A percentile compares a stretch with the other conserved stretches of the same genome.
These are phyloP conservation scores for Sclerotiophoma versabilis DNA, from an alignment of 2,329 filamentous ascomycete genomes.

Conservation along the genomic window DNA sequence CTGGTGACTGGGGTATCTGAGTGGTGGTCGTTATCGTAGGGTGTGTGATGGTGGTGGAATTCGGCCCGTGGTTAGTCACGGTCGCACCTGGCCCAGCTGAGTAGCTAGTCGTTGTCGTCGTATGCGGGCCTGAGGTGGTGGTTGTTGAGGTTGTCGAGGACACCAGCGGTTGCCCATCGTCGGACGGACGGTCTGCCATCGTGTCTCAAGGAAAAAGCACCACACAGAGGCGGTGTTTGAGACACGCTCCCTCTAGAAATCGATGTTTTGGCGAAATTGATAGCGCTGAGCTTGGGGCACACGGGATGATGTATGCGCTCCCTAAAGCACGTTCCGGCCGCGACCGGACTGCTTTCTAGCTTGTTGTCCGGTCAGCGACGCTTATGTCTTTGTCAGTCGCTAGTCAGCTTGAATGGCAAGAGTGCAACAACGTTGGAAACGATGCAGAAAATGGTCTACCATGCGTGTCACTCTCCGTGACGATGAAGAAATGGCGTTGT, in stretches of 20 bases:
- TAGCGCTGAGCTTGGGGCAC: constrained; percentile 18
- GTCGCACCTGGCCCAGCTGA: constrained; percentile 27
- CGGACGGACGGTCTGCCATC: constrained; percentile 24
- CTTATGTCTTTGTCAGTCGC: constrained; percentile 7
- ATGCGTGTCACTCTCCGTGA: not conserved
- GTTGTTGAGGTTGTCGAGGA: constrained; percentile 35
- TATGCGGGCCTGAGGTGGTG: constrained; percentile 39
- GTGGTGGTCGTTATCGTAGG: constrained; percentile 43
- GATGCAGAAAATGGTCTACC: not conserved
- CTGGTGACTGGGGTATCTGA: constrained; percentile 13
- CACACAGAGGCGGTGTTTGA: constrained; percentile 5
- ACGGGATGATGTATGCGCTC: constrained; percentile 21
- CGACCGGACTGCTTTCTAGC: constrained; percentile 23
- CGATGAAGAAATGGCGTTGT: not conserved
- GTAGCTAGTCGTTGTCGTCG: constrained; percentile 38
- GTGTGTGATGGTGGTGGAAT: constrained; percentile 34
- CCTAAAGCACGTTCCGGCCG: constrained; percentile 25
- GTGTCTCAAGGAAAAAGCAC: constrained; percentile 9
- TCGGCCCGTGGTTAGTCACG: constrained; percentile 30
- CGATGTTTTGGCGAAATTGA: constrained; percentile 11
- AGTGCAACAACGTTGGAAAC: not conserved
- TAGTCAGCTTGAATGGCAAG: not conserved
- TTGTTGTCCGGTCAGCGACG: constrained; percentile 26
- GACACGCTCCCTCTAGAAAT: constrained; percentile 9
- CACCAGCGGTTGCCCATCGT: constrained; percentile 14